Percentiles rank a stretch among this genome's conserved stretches.
Conservation (phyloP, 2,329 filamentous ascomycete genomes). For the Cladobotryum mycophilum region DNA sequence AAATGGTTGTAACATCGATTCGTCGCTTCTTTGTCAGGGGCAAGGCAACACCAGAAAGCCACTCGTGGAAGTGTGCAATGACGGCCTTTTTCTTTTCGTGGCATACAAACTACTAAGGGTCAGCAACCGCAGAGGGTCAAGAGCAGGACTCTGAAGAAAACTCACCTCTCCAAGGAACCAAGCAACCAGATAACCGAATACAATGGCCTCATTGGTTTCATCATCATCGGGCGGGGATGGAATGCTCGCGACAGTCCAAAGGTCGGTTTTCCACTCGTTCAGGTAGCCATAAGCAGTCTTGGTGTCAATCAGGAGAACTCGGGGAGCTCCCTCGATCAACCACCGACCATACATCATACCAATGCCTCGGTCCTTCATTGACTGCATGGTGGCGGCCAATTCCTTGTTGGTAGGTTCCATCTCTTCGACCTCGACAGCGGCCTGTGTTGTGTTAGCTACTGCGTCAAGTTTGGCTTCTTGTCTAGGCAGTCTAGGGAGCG, state of each 20-base stretch:
- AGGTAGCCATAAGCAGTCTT: conserved; percentile 86
- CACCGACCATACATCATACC: conserved; percentile 89
- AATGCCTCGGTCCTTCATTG: conserved; percentile 90
- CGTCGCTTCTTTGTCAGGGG: conserved; percentile 88
- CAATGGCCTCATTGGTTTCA: conserved; percentile 95
- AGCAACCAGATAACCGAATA: conserved; percentile 93
- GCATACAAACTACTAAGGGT: conserved; percentile 66
- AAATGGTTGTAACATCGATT: conserved; percentile 96
- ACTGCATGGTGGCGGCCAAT: conserved; percentile 74
- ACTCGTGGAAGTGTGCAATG: conserved; percentile 98
- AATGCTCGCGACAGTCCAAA: conserved; percentile 90
- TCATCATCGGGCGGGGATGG: conserved; percentile 87
- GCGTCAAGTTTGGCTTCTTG: conserved; percentile 9
- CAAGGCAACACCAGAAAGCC: conserved; percentile 89
- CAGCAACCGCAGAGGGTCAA: conserved; percentile 4
- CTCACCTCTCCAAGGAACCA: conserved; percentile 97
- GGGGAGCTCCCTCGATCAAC: conserved; percentile 93
- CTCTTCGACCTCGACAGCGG: conserved; percentile 95
- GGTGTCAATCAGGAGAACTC: conserved; percentile 91
- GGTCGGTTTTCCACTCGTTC: conserved; percentile 93
- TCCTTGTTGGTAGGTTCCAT: conserved; percentile 77
- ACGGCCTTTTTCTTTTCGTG: conserved; percentile 89
- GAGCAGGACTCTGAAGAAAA: not conserved
- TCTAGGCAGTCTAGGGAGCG: conserved; percentile 25
- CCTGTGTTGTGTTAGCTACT: conserved; percentile 42